These are phyloP conservation scores for Salix exigua DNA, from an alignment of 345 rosid genomes.

Conservation along the genomic window DNA sequence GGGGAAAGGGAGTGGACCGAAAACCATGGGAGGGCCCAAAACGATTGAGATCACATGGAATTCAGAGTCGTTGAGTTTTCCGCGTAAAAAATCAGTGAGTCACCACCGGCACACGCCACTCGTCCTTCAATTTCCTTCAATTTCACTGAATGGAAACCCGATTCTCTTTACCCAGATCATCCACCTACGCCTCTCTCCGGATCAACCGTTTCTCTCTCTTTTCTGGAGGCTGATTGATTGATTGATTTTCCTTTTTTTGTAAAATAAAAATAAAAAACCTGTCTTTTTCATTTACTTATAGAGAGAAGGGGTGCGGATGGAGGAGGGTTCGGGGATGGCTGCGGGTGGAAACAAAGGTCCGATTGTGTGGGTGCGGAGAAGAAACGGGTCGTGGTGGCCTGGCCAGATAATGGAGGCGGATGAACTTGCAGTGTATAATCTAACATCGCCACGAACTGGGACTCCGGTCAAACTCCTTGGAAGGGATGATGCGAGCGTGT, in stretches of 20 bases:
- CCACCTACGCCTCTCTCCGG: slow-evolving; percentile 26
- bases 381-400: slow-evolving; percentile 99
- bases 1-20: too few relatives aligned
- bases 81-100: slow-evolving; percentile 10
- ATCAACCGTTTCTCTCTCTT: slow-evolving; percentile 40
- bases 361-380: slow-evolving; percentile 94
- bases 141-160: slow-evolving; percentile 47
- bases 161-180: slow-evolving; percentile 31
- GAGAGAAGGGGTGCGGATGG: slow-evolving; percentile 30
- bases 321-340: slow-evolving; percentile 45
- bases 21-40: not conserved
- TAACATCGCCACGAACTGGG: slow-evolving; percentile 86
- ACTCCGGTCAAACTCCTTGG: slow-evolving; percentile 99
- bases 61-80: slow-evolving; percentile 8
- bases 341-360: slow-evolving; percentile 46
- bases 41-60: not conserved
- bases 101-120: not conserved
- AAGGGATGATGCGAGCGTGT: slow-evolving; percentile 99
- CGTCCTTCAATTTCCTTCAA: not conserved
- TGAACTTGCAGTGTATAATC: slow-evolving; percentile 69
- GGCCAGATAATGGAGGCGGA: slow-evolving; percentile 81
- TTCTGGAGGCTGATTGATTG: slow-evolving; percentile 42
- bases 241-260: not conserved
- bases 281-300: not conserved
- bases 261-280: slow-evolving; percentile 17